Evolutionary conservation across 352 stramenopile genomes (phyloP).

Genomic region (Globisporangium splendens): DNA sequence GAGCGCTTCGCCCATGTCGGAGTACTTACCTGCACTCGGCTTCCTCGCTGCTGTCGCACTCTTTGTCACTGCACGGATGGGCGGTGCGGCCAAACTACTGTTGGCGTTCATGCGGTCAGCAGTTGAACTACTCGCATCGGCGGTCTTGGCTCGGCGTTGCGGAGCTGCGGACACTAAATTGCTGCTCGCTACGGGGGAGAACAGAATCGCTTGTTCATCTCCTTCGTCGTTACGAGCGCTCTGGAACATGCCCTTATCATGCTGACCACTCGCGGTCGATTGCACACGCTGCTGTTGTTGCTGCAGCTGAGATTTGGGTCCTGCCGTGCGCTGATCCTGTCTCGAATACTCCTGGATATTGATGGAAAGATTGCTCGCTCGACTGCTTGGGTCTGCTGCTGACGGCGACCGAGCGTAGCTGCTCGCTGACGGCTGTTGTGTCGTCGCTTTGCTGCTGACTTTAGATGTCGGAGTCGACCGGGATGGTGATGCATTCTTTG

Average conservation of each 20-base stretch:
- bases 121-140: slow-evolving; percentile 6
- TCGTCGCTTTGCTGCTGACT: slow-evolving; percentile 3
- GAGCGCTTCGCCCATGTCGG: slow-evolving; percentile 47
- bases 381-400: slow-evolving; percentile 1
- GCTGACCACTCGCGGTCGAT: not conserved
- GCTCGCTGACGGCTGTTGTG: not conserved
- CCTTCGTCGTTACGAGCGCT: not conserved
- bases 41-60: slow-evolving; percentile 16
- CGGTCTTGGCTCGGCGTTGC: slow-evolving; percentile 21
- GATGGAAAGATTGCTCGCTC: not conserved
- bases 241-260: not conserved
- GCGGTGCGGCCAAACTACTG: not conserved
- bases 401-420: not conserved
- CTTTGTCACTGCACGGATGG: slow-evolving; percentile 14
- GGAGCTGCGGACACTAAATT: not conserved
- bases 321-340: not conserved
- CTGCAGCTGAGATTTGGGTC: slow-evolving; percentile 1
- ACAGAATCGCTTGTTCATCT: slow-evolving; percentile 8
- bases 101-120: not conserved
- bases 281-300: not conserved
- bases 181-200: slow-evolving; percentile 2
- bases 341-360: not conserved
- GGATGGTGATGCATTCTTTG: slow-evolving; percentile 10
- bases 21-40: slow-evolving; percentile 20
- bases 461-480: slow-evolving; percentile 5